Evolutionary conservation across 2,329 filamentous ascomycete genomes (phyloP), one percentile per base, ranked within the genome.

Genomic region (Bipolaris bicolor): DNA sequence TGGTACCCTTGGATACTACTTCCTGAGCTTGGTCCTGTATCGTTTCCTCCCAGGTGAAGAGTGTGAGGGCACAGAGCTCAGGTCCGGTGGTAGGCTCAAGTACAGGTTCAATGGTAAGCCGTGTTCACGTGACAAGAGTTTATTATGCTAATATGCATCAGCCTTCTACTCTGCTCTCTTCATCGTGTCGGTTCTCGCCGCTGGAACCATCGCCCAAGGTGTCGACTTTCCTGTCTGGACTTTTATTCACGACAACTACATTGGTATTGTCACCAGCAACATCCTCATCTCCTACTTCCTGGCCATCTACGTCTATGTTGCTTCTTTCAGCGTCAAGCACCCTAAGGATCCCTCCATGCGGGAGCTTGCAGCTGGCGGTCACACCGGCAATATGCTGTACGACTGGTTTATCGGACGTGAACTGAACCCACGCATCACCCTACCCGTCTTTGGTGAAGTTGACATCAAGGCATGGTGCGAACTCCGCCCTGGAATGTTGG

Each of bases 361-460:
- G 39, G 88, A 95, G 74, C 84, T 98, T 7, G 93, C 93, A 0
- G 86, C 86, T 1, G 92, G 93, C 41, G 93, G 92, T 15, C 86
- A 90, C 71, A 88, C 87, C 1, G 93, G 92, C 56, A 97, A 96
- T 76, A 80, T 92, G 62, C 78, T 97, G 36, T 97, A 98, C 76
- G 94, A 98, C 78, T 98, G 92, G 87, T 98, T 92, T 79, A 97
- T 98, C 64, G 94, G 94, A 18, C 90, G 94, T 26, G 94, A 98
- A 77, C 87, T 98, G 59, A 98, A 98, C 78, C 94, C 94, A 3
- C 91, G 93, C 47, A 77, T 96, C 58, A 86, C 83, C 0, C 79
- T 97, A 22, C 92, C 92, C 2, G 76, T 96, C 47, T 83, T 97
- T 62, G 91, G 92, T 57, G 90, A 92, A 67, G 83, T 97, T 48